These are phyloP conservation scores for Coemansia sp. DNA, from an alignment of 192 early-diverging fungal species.

Conservation along the genomic window DNA sequence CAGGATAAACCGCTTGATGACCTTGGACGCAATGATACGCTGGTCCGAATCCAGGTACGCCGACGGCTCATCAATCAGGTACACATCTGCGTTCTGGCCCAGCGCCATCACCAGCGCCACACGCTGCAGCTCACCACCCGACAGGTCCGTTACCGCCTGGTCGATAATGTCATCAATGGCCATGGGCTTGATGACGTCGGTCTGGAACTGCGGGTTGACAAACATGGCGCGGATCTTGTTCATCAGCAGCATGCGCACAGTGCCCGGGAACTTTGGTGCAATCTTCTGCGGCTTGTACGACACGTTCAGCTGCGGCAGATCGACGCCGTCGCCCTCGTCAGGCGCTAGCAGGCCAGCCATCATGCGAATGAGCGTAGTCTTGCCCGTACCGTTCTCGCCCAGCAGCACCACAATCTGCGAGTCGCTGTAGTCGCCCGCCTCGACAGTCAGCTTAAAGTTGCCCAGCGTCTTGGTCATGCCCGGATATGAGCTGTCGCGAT, in stretches of 20 bases:
- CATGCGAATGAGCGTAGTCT: slow-evolving; percentile 95
- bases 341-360: slow-evolving; percentile 80
- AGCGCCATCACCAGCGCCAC: slow-evolving; percentile 91
- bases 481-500: slow-evolving; percentile 83
- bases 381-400: slow-evolving; percentile 97
- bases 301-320: slow-evolving; percentile 83
- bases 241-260: slow-evolving; percentile 89
- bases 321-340: slow-evolving; percentile 70
- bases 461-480: slow-evolving; percentile 84
- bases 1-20: slow-evolving; percentile 97
- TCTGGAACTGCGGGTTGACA: slow-evolving; percentile 93
- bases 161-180: slow-evolving; percentile 92
- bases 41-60: slow-evolving; percentile 99
- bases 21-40: slow-evolving; percentile 97
- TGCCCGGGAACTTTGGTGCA: slow-evolving; percentile 87
- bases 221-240: slow-evolving; percentile 83
- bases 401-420: slow-evolving; percentile 98
- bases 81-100: slow-evolving; percentile 91
- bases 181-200: slow-evolving; percentile 93
- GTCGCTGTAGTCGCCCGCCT: slow-evolving; percentile 87
- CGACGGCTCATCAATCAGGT: slow-evolving; percentile 96
- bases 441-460: slow-evolving; percentile 76
- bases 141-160: slow-evolving; percentile 80
- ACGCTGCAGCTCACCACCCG: slow-evolving; percentile 99
- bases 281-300: slow-evolving; percentile 99